Percentiles rank a stretch among this genome's conserved stretches.
Conservation (phyloP, 768 basidiomycete species). For the Rhizopogon vesiculosus region DNA sequence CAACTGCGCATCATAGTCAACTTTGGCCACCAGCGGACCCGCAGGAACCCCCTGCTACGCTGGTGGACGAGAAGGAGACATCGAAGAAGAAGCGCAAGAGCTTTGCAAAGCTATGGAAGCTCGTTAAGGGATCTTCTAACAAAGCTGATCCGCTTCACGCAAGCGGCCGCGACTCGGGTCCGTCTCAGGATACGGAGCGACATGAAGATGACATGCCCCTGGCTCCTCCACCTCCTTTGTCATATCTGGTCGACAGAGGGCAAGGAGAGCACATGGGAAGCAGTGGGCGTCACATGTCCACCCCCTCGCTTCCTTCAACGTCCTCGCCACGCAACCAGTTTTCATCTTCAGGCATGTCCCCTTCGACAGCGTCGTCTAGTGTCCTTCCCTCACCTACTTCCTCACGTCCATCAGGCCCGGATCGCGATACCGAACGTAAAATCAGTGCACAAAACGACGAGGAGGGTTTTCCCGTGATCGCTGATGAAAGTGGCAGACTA, state of each 20-base stretch:
- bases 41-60: conserved; percentile 14
- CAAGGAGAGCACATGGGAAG: conserved; percentile 47
- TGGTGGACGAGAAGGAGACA: conserved; percentile 37
- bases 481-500: conserved; percentile 29
- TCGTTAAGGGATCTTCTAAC: conserved; percentile 60
- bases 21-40: conserved; percentile 44
- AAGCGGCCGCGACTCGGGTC: conserved; percentile 29
- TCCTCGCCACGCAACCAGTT: conserved; percentile 47
- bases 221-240: conserved; percentile 87
- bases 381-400: conserved; percentile 72
- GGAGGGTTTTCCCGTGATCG: conserved; percentile 28
- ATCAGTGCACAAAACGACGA: conserved; percentile 40
- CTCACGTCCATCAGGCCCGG: conserved; percentile 57
- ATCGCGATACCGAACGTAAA: conserved; percentile 45
- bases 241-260: conserved; percentile 69
- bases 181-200: conserved; percentile 29
- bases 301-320: conserved; percentile 61
- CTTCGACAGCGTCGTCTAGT: conserved; percentile 73
- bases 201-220: conserved; percentile 71
- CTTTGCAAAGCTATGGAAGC: conserved; percentile 76
- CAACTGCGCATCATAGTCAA: conserved; percentile 42
- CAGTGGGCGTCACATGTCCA: conserved; percentile 58
- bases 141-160: conserved; percentile 23
- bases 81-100: conserved; percentile 78
- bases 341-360: conserved; percentile 61